A percentile compares a stretch with the other conserved stretches of the same genome.
Evolutionary conservation across 139 green algal species (phyloP).

Genomic region (Nannochloris sp.): DNA sequence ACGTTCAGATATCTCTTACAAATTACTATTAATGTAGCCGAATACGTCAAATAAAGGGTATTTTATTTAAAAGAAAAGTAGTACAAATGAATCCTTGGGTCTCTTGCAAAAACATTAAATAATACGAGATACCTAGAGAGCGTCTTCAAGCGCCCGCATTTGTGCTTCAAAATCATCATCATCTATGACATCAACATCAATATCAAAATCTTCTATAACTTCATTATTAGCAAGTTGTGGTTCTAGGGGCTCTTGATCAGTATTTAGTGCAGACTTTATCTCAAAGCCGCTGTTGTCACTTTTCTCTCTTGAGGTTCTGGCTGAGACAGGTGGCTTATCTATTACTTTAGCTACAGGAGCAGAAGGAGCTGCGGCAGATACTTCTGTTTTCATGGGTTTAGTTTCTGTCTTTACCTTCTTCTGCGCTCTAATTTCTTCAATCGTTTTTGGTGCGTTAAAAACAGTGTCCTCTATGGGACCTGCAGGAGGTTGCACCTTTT

Average conservation of each 20-base stretch:
- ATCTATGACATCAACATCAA: slow-evolving; percentile 1
- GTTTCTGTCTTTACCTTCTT: not conserved
- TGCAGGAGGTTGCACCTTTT: no score
- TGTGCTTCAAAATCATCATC: slow-evolving; percentile 32
- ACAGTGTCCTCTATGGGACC: not conserved
- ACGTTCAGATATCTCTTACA: no score
- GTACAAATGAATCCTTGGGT: no score
- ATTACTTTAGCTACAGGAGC: not conserved
- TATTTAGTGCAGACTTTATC: no score
- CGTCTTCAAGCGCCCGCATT: slow-evolving; percentile 30
- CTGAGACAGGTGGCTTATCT: no score
- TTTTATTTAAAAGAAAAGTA: no score
- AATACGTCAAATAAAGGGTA: no score
- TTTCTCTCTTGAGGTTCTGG: no score
- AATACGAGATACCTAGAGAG: not conserved
- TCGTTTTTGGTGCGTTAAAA: slow-evolving; percentile 11
- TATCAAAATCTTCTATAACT: not conserved
- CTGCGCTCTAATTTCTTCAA: slow-evolving; percentile 16
- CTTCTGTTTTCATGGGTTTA: not conserved
- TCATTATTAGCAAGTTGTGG: not conserved
- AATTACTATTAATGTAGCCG: no score
- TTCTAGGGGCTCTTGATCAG: not conserved
- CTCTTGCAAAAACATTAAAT: no score
- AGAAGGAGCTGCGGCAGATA: not conserved
- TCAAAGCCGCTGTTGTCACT: no score